phyloP scores from a whole-genome alignment of 2,329 filamentous ascomycete genomes.

The Arthrobotrys musiformis region DNA sequence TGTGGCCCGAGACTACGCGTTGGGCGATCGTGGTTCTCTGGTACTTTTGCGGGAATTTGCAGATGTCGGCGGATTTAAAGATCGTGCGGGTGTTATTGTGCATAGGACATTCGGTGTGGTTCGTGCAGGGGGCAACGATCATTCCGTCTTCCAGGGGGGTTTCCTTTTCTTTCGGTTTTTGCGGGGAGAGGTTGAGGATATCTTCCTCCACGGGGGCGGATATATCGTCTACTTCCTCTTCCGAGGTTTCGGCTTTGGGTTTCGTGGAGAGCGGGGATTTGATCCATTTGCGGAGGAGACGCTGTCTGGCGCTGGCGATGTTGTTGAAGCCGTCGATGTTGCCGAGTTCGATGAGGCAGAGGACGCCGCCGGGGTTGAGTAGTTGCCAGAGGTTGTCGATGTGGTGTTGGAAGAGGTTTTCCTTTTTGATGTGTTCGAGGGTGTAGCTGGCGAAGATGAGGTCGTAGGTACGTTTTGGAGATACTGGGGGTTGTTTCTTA shows the following conservation, averaged over 20 bases:
- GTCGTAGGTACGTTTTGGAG: constrained; percentile 81
- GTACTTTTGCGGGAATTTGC: constrained; percentile 89
- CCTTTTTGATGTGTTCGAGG: constrained; percentile 41
- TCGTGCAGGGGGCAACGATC: constrained; percentile 83
- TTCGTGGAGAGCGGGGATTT: constrained; percentile 69
- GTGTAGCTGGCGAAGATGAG: constrained; percentile 80
- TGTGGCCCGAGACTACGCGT: constrained; percentile 69
- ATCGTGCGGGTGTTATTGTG: constrained; percentile 75
- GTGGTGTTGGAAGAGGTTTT: constrained; percentile 79
- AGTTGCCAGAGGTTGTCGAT: constrained; percentile 91
- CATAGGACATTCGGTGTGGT: constrained; percentile 88
- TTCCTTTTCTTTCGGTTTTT: constrained; percentile 64
- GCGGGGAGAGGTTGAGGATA: constrained; percentile 58
- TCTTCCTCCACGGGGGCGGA: constrained; percentile 60
- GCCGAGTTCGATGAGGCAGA: constrained; percentile 90
- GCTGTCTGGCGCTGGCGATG: constrained; percentile 82
- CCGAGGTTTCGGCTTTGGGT: no score
- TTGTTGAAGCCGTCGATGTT: constrained; percentile 92
- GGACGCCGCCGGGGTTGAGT: constrained; percentile 83
- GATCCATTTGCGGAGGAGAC: constrained; percentile 80
- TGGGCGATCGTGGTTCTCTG: constrained; percentile 85
- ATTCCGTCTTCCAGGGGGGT: constrained; percentile 65
- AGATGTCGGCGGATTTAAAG: constrained; percentile 86
- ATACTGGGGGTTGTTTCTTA: constrained; percentile 68
- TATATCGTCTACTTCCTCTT: constrained; percentile 56